A percentile compares a stretch with the other conserved stretches of the same genome.
Conservation (phyloP, 139 green algal genomes). For the Eudorina sp. region DNA sequence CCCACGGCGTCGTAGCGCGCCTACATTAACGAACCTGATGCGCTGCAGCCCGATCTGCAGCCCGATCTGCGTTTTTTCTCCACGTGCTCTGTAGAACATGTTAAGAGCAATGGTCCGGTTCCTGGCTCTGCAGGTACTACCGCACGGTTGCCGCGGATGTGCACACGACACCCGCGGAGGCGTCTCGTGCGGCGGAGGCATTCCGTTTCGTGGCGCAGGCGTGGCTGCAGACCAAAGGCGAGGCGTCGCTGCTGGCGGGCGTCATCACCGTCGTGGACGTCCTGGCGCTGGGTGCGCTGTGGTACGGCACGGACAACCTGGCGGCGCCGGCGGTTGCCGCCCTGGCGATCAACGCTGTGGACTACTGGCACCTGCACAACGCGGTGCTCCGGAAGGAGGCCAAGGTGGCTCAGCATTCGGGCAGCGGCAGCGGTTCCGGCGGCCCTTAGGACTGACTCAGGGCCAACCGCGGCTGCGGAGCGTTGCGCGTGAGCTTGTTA, state of each 20-base stretch:
- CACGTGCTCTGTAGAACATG: no score
- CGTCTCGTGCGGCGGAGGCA: conserved; percentile 40
- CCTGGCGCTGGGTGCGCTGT: conserved; percentile 50
- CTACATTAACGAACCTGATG: no score
- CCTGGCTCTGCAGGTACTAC: conserved; percentile 63
- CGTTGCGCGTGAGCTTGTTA: no score
- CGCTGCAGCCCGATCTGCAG: no score
- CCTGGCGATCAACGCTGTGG: conserved; percentile 54
- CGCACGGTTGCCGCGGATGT: conserved; percentile 53
- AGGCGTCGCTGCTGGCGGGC: conserved; percentile 41
- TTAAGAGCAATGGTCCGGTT: no score
- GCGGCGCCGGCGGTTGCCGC: conserved; percentile 47
- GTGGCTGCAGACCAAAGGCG: conserved; percentile 50
- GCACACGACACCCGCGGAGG: background rate
- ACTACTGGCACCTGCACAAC: conserved; percentile 52
- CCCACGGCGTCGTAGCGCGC: no score
- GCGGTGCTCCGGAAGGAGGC: conserved; percentile 22
- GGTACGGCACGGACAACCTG: conserved; percentile 52
- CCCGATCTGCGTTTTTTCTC: no score
- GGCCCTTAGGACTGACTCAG: background rate
- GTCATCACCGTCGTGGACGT: conserved; percentile 41
- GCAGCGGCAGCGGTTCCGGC: background rate
- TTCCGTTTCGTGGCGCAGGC: conserved; percentile 58
- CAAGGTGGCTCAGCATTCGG: background rate
- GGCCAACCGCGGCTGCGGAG: no score